Evolutionary conservation across 768 basidiomycete genomes (phyloP), one percentile per base, ranked within the genome.

Genomic region (Suillus occidentalis): DNA sequence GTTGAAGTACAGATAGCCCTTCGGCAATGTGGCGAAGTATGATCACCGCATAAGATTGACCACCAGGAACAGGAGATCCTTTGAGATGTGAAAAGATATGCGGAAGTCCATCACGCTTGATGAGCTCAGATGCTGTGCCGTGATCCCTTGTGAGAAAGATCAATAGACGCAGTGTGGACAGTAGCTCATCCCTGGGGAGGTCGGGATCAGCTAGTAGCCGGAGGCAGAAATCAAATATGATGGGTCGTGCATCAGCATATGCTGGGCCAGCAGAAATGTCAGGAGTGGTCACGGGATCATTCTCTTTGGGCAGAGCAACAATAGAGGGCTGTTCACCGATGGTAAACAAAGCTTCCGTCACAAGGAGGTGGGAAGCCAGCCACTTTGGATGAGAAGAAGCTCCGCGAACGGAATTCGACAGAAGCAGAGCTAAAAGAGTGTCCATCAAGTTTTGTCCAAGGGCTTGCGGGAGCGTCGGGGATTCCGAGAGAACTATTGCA

Each of bases 1-100:
- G 80, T 63, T 86, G 84, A 50, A 99, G 74, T 9, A 83, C 84
- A 3, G 78, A 72, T 2, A 82, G 71, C 67, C 95, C 93, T 77
- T 99, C 97, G 58, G 96, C 86, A 61, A 94, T 78, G 72, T 99
- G 97, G 8, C 97, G 90, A n/a, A 98, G 81, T 66, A 98, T 91
- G 71, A 90, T 91, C 49, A 89, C 88, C 62, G 95, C 85, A 74
- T 95, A 94, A 0, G 91, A 88, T 55, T 94, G 93, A 67, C 89
- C 90, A 22, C 90, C 89, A 36, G 81, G 75, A 18, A 88, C 83
- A 0, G 87, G 80, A 6, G 82, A 78, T 20, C 81, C 77, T 68
- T 86, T 85, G 68, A 95, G 81, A 37, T 89, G 85, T 62, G 83
- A 81, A 77, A 97, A 88, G 22, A 97, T 80, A 22, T 82, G 73